Evolutionary conservation across 169 alveolate species (phyloP).

Genomic region (Eimeria falciformis): DNA sequence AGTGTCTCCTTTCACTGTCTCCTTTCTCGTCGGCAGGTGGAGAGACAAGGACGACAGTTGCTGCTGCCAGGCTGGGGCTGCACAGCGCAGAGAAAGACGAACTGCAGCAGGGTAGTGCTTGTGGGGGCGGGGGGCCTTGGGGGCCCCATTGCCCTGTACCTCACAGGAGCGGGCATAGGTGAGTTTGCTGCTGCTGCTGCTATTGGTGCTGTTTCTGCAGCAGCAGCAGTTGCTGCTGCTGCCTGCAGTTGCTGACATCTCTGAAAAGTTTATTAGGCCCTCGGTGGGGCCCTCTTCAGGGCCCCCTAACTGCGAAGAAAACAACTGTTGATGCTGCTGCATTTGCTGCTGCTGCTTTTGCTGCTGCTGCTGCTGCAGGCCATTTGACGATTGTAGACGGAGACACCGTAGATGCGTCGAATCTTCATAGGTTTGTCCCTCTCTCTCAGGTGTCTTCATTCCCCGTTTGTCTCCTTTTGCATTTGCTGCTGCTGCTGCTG

Average conservation of each 20-base stretch:
- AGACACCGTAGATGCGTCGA: slow-evolving; percentile 87
- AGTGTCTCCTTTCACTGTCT: background rate
- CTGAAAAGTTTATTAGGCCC: too few species aligned
- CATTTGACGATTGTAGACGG: slow-evolving; percentile 89
- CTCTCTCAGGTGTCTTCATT: background rate
- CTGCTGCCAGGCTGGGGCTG: slow-evolving; percentile 88
- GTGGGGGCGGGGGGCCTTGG: slow-evolving; percentile 99
- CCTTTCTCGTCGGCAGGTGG: slow-evolving; percentile 14
- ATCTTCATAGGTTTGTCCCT: slow-evolving; percentile 85
- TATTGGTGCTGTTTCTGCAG: background rate
- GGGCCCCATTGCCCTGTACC: slow-evolving; percentile 94
- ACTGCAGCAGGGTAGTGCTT: slow-evolving; percentile 92
- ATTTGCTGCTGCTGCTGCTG: background rate
- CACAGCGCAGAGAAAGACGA: slow-evolving; percentile 86
- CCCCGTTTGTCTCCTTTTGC: slow-evolving; percentile 6
- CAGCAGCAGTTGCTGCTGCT: background rate
- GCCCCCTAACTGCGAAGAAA: too few species aligned
- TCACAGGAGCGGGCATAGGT: slow-evolving; percentile 98
- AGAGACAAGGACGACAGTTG: slow-evolving; percentile 86
- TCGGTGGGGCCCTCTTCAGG: too few species aligned
- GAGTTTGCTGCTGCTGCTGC: background rate
- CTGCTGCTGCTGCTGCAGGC: slow-evolving; percentile 67
- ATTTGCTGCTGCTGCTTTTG: background rate
- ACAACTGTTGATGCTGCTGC: background rate
- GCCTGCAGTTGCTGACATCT: background rate